Evolutionary conservation across 306 rosid genomes (phyloP).

Genomic region (Dryas alaskensis): DNA sequence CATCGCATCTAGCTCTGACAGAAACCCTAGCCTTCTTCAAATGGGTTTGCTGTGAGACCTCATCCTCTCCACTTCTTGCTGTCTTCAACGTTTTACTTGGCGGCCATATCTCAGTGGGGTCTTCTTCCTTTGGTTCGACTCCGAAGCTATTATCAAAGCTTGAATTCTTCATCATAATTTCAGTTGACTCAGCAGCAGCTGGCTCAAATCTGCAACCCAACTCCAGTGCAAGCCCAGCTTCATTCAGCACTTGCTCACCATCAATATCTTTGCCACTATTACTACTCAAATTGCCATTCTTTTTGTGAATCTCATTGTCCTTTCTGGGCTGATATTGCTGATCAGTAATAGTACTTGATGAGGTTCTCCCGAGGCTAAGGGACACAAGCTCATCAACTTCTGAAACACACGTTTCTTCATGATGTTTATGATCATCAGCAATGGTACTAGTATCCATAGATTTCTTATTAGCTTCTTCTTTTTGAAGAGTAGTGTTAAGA

Average conservation of each 20-base stretch:
- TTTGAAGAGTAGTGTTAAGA: slow-evolving; percentile 31
- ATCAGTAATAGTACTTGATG: background rate
- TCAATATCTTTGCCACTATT: slow-evolving; percentile 14
- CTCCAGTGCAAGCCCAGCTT: slow-evolving; percentile 44
- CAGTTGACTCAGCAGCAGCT: slow-evolving; percentile 8
- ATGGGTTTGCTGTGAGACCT: slow-evolving; percentile 33
- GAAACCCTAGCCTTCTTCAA: slow-evolving; percentile 70
- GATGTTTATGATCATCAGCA: background rate
- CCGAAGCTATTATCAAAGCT: slow-evolving; percentile 21
- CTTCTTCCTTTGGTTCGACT: slow-evolving; percentile 34
- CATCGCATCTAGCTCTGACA: slow-evolving; percentile 65
- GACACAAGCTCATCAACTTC: slow-evolving; percentile 48
- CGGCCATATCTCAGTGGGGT: slow-evolving; percentile 39
- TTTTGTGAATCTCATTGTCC: slow-evolving; percentile 25
- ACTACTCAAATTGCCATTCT: background rate
- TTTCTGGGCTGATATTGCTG: background rate
- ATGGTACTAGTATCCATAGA: background rate
- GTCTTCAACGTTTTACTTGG: slow-evolving; percentile 42
- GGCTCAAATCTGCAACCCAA: slow-evolving; percentile 37
- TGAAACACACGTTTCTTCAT: background rate
- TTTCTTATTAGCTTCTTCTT: slow-evolving; percentile 22
- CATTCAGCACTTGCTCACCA: slow-evolving; percentile 13
- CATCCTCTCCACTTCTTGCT: slow-evolving; percentile 32
- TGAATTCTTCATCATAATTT: slow-evolving; percentile 8
- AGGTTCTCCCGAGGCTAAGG: slow-evolving; percentile 54